Base-by-base conservation (phyloP, 2,329 filamentous ascomycete genomes). In the Mariannaea elegans region DNA sequence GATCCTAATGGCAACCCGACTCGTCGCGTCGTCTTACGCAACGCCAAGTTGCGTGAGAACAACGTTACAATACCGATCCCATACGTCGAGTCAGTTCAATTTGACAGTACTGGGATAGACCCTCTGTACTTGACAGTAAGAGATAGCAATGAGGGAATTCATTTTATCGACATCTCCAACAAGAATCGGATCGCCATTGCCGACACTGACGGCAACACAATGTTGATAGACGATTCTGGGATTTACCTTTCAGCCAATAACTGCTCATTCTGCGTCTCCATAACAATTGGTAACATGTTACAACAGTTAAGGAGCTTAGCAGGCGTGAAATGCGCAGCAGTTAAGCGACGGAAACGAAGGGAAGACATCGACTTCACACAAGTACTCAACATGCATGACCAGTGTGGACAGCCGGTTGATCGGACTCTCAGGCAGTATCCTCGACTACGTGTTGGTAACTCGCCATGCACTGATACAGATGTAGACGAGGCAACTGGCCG, bases 41-140 rank as follows among this genome's bases (percentile, higher is more conserved):
- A 75, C 41, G 64, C 67, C 13, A 70, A 70, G 6, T 57, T 72
- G 7, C 71, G 62, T 9, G 72, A 74, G 45, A 59, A 62, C 2
- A 75, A 77, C 27, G 59, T 66, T 14, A 68, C 72, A 0, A 72
- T 77, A 6, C 74, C 75, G 1, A 68, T 71, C 19, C 75, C 76
- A 0, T 78, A 76, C 44, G 72, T 79, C 3, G 75, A 78, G 47
- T 73, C 77, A 0, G 68, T 79, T 19, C 70, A 72, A 39, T 74
- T 78, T 45, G 69, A 74, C 19, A 65, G 62, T 3, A 67, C 72
- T 14, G 73, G 72, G 1, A 54, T 77, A 2, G 63, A 71, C 3
- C 75, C 77, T 0, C 47, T 77, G 2, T 78, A 72, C 41, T 48
- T 78, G 12, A 74, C 75, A 0, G 56, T 78, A 4, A 61, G 72